Base-by-base conservation (phyloP, 2,329 filamentous ascomycete genomes). In the Fusarium sarcochroum region DNA sequence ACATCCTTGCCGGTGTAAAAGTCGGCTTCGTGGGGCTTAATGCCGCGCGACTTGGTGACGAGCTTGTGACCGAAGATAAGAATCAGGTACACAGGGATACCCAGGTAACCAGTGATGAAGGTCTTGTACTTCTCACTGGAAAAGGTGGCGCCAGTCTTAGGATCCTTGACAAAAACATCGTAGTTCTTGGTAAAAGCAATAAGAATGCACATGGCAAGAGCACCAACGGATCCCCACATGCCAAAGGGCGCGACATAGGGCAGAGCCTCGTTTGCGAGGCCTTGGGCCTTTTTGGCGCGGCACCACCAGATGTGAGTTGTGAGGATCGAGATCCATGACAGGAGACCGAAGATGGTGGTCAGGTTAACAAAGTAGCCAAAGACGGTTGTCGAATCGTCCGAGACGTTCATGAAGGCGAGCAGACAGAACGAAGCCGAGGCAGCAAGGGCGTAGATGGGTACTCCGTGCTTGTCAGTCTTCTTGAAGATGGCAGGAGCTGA, bases 131-230 rank as follows among this genome's bases (percentile, higher is more conserved):
- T 87, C 69, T 92, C 92, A 50, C 82, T 82, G 53, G 84, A 84
- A 58, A 77, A 71, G 71, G 56, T 49, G 44, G 50, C 55, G 32
- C 66, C 57, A 0, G 63, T 41, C 0, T 15, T 30, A 2, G 1
- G 0, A 17, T 79, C 84, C 83, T 70, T 77, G 65, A 88, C 83
- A 78, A 96, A 96, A 61, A 91, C 90, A 57, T 87, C 84, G 79
- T 89, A 96, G 84, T 93, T 94, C 86, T 96, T 97, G 75, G 93
- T 95, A 51, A 97, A 76, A 3, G 91, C 87, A 64, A 96, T 91
- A 34, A 96, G 76, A 74, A 86, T 84, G 80, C 91, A 93, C 80
- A 93, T 90, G 74, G 84, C 81, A 3, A 96, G 84, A 0, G 91
- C 91, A 61, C 83, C 81, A 75, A 89, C 89, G 0, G 90, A 93